phyloP scores from a whole-genome alignment of 2,329 filamentous ascomycete species.

The Chrysoporthe austroafricana region DNA sequence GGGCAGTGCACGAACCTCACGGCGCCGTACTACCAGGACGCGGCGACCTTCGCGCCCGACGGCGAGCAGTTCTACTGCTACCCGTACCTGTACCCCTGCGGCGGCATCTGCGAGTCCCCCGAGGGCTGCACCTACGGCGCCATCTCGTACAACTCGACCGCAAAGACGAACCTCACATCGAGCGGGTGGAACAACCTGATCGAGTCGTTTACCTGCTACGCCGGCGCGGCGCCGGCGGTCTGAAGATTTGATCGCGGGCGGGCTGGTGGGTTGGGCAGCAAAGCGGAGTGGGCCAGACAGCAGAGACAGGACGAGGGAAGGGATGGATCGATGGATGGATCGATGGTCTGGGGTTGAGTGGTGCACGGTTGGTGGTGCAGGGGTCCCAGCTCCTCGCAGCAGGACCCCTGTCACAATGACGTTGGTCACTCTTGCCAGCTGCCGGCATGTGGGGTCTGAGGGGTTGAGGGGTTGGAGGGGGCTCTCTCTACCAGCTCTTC shows the following conservation, averaged over 20 bases:
- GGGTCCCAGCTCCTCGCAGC: neutral
- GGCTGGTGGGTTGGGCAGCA: too few relatives aligned
- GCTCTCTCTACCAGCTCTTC: neutral
- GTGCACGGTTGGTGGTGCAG: neutral
- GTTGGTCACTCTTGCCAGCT: constrained; percentile 6
- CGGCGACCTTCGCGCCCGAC: constrained; percentile 55
- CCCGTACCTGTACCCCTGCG: constrained; percentile 47
- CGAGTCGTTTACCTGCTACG: constrained; percentile 43
- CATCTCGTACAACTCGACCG: constrained; percentile 48
- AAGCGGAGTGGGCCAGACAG: too few relatives aligned
- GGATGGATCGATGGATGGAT: constrained; percentile 2
- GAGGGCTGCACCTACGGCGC: constrained; percentile 57
- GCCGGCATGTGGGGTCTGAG: constrained; percentile 2
- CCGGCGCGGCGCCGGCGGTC: constrained; percentile 1
- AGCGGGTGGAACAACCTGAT: constrained; percentile 47
- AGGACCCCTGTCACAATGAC: constrained; percentile 19
- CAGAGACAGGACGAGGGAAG: neutral
- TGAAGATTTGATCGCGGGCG: neutral
- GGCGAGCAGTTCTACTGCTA: constrained; percentile 53
- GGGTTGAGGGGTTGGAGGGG: constrained; percentile 14
- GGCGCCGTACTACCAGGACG: constrained; percentile 45
- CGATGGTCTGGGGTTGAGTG: neutral
- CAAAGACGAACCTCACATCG: constrained; percentile 53
- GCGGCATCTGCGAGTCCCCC: constrained; percentile 51
- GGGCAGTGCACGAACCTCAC: constrained; percentile 51